Percentiles rank a stretch among this genome's conserved stretches.
phyloP scores from a whole-genome alignment of 441 rosid genomes.

The Gossypium schwendimanii region DNA sequence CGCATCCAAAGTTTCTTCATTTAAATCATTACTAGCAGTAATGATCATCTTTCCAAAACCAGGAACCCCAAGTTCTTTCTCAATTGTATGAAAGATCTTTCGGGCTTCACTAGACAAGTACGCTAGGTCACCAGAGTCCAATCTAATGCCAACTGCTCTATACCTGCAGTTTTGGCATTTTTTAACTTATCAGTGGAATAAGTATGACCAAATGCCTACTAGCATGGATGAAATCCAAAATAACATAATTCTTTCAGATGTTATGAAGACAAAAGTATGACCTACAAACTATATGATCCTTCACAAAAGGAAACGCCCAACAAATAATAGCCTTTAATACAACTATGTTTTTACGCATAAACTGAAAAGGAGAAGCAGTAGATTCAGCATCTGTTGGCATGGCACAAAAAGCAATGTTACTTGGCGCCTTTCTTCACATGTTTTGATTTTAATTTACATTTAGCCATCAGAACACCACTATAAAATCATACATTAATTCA shows the following conservation, averaged over 20 bases:
- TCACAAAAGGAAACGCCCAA: background rate
- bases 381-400: background rate
- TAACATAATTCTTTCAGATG: background rate
- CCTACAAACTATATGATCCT: conserved; percentile 2
- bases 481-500: background rate
- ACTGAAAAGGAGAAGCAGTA: background rate
- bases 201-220: conserved; percentile 6
- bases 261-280: background rate
- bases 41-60: conserved; percentile 66
- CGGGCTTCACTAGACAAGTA: conserved; percentile 71
- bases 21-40: conserved; percentile 92
- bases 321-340: background rate
- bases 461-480: background rate
- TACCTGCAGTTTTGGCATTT: conserved; percentile 45
- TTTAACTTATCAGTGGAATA: conserved; percentile 20
- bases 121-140: conserved; percentile 94
- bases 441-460: background rate
- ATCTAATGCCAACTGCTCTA: conserved; percentile 73
- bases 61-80: conserved; percentile 56
- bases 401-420: background rate
- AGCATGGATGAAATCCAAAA: background rate
- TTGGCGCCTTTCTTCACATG: background rate
- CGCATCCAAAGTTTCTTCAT: conserved; percentile 93
- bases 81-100: conserved; percentile 53
- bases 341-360: background rate